Base-by-base conservation (phyloP, 2,329 filamentous ascomycete genomes). In the Conoideocrella luteorostrata region DNA sequence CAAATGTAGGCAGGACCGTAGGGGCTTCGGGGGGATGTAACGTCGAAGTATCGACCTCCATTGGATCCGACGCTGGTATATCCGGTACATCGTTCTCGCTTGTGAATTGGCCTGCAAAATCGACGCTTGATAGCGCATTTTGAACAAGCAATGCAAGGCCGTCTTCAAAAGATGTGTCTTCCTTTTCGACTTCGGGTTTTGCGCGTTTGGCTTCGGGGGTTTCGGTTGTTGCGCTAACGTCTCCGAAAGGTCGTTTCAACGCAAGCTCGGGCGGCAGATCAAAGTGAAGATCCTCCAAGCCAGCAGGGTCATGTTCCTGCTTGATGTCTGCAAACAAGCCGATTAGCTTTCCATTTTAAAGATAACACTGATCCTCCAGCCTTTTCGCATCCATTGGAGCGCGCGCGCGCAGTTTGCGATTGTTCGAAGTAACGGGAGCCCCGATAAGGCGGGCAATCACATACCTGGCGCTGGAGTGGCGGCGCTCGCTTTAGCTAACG, bases 51-150 rank as follows among this genome's bases (percentile, higher is more conserved):
- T 67, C 64, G 12, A 66, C 45, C 20, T 65, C 59, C 57, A 65
- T 64, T 3, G 60, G 54, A 45, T 63, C 59, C 40, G 53, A 54
- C 33, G 50, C 48, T 32, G 57, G 48, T 38, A 52, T 17, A 4
- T 42, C 52, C 39, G 47, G 48, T 22, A 52, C 47, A 30, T 56
- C 54, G 34, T 50, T 34, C 7, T 44, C 47, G 15, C 53, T 48
- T 37, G 47, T 56, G 46, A 66, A 62, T 26, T 61, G 58, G 28
- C 52, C 56, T 21, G 66, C 61, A 35, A 68, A 54, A 39, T 67
- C 61, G 4, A 67, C 63, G 47, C 66, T 65, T 42, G 61, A 64
- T 20, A 69, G 55, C 39, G 66, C 65, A 56, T 66, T 67, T 47
- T 65, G 62, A 7, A 68, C 64, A 7, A 68, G 56, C 15, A 66